Evolutionary conservation across 163 green algal species (phyloP), one percentile per base, ranked within the genome.

Genomic region (Scenedesmus sp.): DNA sequence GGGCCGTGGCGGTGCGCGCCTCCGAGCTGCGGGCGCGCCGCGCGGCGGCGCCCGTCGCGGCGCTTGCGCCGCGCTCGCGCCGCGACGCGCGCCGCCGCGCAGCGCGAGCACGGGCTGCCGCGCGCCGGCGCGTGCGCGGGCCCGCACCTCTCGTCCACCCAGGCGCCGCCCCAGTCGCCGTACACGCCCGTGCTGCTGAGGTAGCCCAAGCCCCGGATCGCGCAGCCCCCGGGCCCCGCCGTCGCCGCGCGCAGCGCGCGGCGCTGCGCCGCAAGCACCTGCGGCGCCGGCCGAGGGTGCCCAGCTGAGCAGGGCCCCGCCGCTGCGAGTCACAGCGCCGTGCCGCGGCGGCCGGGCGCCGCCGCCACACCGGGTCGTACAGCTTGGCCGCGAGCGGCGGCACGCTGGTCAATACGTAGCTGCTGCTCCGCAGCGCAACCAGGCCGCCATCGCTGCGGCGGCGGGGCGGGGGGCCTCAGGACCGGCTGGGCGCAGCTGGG

Each of bases 151-250:
- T 80, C 71, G 71, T 80, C 71, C 13, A 80, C 71, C 71, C 71
- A 80, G 29, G 3, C 58, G 10, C 71, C 71, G 15, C 63, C 26
- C 71, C 71, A 80, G 71, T 80, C 71, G 2, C 71, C 71, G 28
- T 80, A 80, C 28, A 80, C 58, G 22, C 71, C 58, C 36, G 71
- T 80, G 47, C 71, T 80, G 71, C 71, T 80, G 42, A 80, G 44
- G 58, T 80, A 80, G 3, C 58, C 56, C 39, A 80, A 14, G 1
- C 44, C 69, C 4, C 17, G 20, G 13, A 76, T 76, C 22, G 54
- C 31, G 39, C 51, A 66, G 22, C 31, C 34, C 15, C 24, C 24
- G 22, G 14, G 2, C 11, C 39, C 45, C 53, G 24, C 24, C 5
- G n/a, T 36, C 7, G 33, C 69, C 54, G 45, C 18, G 24, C 54